Evolutionary conservation across 306 rosid species (phyloP).

Genomic region (Senna siamea): DNA sequence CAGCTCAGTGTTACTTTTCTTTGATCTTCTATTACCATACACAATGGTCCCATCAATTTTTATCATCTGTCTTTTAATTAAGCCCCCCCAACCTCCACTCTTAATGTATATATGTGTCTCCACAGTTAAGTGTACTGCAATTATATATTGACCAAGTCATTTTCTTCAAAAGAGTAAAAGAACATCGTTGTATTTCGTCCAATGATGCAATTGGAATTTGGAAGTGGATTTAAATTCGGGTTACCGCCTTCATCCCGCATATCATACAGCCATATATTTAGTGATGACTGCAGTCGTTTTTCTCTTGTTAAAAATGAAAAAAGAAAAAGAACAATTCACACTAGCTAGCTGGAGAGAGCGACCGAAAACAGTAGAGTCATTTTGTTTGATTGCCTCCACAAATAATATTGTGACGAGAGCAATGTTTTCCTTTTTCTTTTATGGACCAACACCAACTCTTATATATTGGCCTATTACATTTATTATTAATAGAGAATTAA

Average conservation of each 20-base stretch:
- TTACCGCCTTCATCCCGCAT: not conserved
- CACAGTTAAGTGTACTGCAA: not conserved
- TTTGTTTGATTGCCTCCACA: not conserved
- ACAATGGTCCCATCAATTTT: conserved; percentile 27
- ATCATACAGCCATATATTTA: no score
- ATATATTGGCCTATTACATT: no score
- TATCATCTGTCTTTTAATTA: not conserved
- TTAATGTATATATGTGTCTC: no score
- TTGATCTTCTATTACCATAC: not conserved
- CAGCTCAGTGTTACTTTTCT: conserved; percentile 25
- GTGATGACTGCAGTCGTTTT: no score
- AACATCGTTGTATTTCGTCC: not conserved
- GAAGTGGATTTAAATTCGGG: not conserved
- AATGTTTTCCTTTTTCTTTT: not conserved
- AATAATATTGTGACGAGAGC: not conserved
- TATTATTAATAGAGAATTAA: no score
- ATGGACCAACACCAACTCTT: not conserved
- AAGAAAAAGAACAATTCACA: not conserved
- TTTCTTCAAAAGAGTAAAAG: not conserved
- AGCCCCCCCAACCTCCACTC: not conserved
- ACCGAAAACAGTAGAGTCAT: not conserved
- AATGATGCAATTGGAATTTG: not conserved
- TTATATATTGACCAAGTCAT: not conserved
- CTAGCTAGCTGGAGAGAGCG: not conserved
- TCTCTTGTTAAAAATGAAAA: no score